phyloP scores from a whole-genome alignment of 108 stramenopile species.

The Cyclostephanos tholiformis region DNA sequence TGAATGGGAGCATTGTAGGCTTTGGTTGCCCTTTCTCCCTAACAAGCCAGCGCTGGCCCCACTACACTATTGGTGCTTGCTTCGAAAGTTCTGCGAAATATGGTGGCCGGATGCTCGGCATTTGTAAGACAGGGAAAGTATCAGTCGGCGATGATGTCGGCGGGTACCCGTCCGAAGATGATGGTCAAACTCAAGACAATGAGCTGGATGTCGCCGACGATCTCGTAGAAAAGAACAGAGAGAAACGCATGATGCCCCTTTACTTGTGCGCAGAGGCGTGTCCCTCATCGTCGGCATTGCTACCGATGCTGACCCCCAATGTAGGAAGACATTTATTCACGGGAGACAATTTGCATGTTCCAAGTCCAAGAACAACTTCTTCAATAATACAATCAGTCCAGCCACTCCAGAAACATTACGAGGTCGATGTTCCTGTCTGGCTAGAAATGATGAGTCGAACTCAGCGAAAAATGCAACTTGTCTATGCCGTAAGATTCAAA shows the following conservation, averaged over 20 bases:
- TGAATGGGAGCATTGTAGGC: constrained; percentile 44
- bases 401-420: constrained; percentile 20
- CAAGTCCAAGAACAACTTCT: neutral
- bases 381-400: neutral
- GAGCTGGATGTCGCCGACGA: constrained; percentile 45
- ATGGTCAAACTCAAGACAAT: constrained; percentile 53
- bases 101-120: constrained; percentile 85
- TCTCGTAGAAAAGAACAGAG: constrained; percentile 25
- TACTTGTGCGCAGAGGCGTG: constrained; percentile 20
- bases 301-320: neutral
- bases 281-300: constrained; percentile 13
- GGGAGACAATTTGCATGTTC: neutral
- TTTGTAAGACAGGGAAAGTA: constrained; percentile 52
- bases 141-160: constrained; percentile 35
- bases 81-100: constrained; percentile 70
- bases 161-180: constrained; percentile 32
- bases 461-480: constrained; percentile 63
- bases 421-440: constrained; percentile 82
- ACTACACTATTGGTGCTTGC: constrained; percentile 77
- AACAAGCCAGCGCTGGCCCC: constrained; percentile 73
- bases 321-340: neutral
- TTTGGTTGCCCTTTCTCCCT: constrained; percentile 77
- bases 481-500: constrained; percentile 74
- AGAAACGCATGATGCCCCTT: constrained; percentile 46
- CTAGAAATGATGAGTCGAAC: constrained; percentile 86